Conservation (phyloP, 2,329 filamentous ascomycete genomes). For the Colletotrichum musicola region DNA sequence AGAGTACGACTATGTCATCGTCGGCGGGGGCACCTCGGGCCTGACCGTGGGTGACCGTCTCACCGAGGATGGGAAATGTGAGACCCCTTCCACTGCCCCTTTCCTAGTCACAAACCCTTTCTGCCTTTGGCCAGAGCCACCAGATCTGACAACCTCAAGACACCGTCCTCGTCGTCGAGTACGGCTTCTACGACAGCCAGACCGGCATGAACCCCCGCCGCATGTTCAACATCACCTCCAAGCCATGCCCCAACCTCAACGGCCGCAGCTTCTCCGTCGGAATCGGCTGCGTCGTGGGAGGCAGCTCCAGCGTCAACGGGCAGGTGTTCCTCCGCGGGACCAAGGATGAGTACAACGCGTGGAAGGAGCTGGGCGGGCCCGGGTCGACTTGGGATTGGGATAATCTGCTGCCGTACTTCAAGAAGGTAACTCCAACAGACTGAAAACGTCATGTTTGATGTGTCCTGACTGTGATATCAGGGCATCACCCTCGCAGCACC, state of each 20-base stretch:
- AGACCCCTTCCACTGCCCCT: not conserved
- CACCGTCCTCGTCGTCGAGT: constrained; percentile 38
- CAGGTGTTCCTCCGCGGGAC: constrained; percentile 53
- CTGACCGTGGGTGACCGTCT: constrained; percentile 55
- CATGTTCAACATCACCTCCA: constrained; percentile 48
- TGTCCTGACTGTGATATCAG: not conserved
- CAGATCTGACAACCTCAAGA: constrained; percentile 40
- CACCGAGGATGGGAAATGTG: constrained; percentile 51
- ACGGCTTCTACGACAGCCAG: constrained; percentile 40
- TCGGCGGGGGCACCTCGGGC: constrained; percentile 59
- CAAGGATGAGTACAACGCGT: constrained; percentile 56
- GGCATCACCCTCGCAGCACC: constrained; percentile 41
- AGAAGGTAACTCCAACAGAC: constrained; percentile 48
- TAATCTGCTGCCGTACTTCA: constrained; percentile 57
- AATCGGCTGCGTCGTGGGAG: constrained; percentile 52
- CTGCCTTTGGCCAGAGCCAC: too few relatives aligned
- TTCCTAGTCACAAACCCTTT: too few relatives aligned
- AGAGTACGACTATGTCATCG: constrained; percentile 50
- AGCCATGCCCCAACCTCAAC: constrained; percentile 46
- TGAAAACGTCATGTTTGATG: not conserved
- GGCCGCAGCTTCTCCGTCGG: constrained; percentile 44
- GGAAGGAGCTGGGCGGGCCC: constrained; percentile 58
- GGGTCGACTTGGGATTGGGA: constrained; percentile 58
- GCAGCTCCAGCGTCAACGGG: constrained; percentile 55
- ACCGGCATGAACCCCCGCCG: constrained; percentile 41